These are phyloP conservation scores for Pichia ethanolica DNA, from an alignment of 805 yeast genomes.

Conservation along the genomic window DNA sequence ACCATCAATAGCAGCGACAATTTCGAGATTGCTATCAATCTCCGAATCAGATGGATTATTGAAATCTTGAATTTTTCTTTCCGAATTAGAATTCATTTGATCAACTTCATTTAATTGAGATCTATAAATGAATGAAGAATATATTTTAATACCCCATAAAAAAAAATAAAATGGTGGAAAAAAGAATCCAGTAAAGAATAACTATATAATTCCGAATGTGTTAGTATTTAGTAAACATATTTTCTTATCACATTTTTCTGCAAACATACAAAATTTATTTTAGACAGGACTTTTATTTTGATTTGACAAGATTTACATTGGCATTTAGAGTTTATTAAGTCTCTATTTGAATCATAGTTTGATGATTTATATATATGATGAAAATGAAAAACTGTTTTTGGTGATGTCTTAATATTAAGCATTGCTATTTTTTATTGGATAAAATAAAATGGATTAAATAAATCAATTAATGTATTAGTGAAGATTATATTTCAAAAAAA, in stretches of 20 bases:
- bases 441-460: too few relatives aligned
- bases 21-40: too few relatives aligned
- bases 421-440: background rate
- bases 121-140: background rate
- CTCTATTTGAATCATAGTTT: background rate
- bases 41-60: too few relatives aligned
- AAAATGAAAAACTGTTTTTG: background rate
- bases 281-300: constrained; percentile 2
- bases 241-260: background rate
- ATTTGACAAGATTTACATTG: constrained; percentile 7
- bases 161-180: constrained; percentile 6
- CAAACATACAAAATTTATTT: constrained; percentile 5
- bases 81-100: too few relatives aligned
- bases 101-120: background rate
- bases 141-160: constrained; percentile 4
- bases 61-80: too few relatives aligned
- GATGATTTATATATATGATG: background rate
- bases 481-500: too few relatives aligned
- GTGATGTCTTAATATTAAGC: background rate
- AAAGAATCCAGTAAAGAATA: constrained; percentile 8
- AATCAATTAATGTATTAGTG: too few relatives aligned
- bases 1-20: too few relatives aligned
- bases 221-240: too few relatives aligned
- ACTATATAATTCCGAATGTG: background rate
- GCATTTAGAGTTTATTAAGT: background rate